Conservation (phyloP, 2,329 filamentous ascomycete genomes). For the Sordariomycetes sp. region DNA sequence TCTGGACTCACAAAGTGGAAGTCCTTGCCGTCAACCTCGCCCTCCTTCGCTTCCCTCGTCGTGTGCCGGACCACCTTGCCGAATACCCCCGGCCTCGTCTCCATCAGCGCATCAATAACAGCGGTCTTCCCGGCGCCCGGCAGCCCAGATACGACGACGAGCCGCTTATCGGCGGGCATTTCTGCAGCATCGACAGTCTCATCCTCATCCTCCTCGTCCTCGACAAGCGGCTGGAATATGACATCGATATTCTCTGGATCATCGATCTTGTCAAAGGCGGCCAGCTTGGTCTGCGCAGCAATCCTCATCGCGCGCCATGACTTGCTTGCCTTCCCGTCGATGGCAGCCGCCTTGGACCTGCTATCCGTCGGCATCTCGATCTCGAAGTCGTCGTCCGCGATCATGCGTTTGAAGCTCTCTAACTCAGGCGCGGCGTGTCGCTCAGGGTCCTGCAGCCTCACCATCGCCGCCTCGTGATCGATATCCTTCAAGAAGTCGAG, state of each 20-base stretch:
- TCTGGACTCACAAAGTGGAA: slow-evolving; percentile 46
- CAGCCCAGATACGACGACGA: slow-evolving; percentile 60
- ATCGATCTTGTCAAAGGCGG: slow-evolving; percentile 78
- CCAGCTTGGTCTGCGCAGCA: slow-evolving; percentile 62
- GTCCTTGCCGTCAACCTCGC: slow-evolving; percentile 35
- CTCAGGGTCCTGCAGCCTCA: slow-evolving; percentile 54
- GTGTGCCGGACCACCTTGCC: slow-evolving; percentile 45
- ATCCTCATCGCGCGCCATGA: slow-evolving; percentile 83
- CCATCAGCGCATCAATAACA: slow-evolving; percentile 51
- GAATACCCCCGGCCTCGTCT: slow-evolving; percentile 55
- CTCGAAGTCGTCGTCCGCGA: slow-evolving; percentile 74
- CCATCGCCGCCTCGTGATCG: slow-evolving; percentile 30
- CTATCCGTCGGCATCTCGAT: slow-evolving; percentile 67
- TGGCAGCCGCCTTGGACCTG: slow-evolving; percentile 40
- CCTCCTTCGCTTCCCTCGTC: slow-evolving; percentile 35
- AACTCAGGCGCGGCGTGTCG: slow-evolving; percentile 61
- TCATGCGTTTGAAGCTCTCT: slow-evolving; percentile 59
- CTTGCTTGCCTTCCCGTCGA: slow-evolving; percentile 74
- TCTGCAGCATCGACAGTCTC: slow-evolving; percentile 18
- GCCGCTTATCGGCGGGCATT: slow-evolving; percentile 35
- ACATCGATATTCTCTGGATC: slow-evolving; percentile 60
- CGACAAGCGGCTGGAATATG: slow-evolving; percentile 37
- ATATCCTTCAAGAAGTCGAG: slow-evolving; percentile 57
- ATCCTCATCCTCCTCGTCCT: slow-evolving; percentile 22
- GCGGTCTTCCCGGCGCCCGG: slow-evolving; percentile 52